Evolutionary conservation across 2,329 filamentous ascomycete species (phyloP).

Genomic region (Whalleya microplaca): DNA sequence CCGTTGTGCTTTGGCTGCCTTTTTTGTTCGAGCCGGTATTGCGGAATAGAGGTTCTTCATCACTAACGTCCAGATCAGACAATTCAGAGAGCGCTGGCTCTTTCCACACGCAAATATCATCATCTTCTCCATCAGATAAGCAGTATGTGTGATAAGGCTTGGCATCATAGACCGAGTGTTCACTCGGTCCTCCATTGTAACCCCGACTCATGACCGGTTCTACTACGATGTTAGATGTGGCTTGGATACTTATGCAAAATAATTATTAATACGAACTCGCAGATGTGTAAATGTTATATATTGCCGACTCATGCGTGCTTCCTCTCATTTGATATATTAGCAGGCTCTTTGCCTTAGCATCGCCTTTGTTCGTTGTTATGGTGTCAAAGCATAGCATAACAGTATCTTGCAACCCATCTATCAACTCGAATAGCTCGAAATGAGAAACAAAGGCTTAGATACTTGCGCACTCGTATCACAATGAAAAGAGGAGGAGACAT

Average conservation of each 20-base stretch:
- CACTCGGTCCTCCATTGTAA: not conserved
- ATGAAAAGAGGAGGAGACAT: not conserved
- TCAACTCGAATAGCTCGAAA: not conserved
- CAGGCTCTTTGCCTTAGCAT: not conserved
- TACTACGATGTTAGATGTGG: not conserved
- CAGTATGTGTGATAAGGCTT: constrained; percentile 27
- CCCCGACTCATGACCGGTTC: not conserved
- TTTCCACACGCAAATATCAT: constrained; percentile 29
- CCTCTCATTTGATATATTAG: not conserved
- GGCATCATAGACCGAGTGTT: constrained; percentile 15
- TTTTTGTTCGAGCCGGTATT: not conserved
- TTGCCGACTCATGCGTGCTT: not conserved
- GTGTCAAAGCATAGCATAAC: not conserved
- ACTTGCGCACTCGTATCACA: not conserved
- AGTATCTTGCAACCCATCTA: not conserved
- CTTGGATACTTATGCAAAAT: not conserved
- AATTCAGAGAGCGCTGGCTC: constrained; percentile 14
- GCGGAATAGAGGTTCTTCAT: constrained; percentile 12
- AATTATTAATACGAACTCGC: not conserved
- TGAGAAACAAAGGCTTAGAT: not conserved
- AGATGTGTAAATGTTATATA: not conserved
- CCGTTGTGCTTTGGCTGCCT: not conserved
- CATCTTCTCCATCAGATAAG: constrained; percentile 28
- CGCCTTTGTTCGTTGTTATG: not conserved
- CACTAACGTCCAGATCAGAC: constrained; percentile 1